A percentile compares a stretch with the other conserved stretches of the same genome.
Evolutionary conservation across 768 basidiomycete genomes (phyloP).

Genomic region (Cyclocybe aegerita): DNA sequence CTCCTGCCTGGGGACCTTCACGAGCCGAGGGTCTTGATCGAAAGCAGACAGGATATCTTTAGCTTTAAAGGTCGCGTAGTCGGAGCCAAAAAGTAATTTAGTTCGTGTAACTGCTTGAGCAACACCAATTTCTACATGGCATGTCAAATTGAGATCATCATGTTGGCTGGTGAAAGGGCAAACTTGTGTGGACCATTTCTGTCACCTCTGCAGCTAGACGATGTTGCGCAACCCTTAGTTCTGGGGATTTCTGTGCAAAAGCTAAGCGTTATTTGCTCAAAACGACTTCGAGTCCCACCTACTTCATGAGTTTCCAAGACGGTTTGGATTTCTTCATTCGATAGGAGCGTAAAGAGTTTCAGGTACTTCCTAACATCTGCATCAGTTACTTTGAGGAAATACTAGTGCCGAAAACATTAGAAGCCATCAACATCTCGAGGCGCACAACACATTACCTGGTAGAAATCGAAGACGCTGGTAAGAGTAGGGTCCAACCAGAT

Average conservation of each 20-base stretch:
- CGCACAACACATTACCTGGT: conserved; percentile 63
- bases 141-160: conserved; percentile 2
- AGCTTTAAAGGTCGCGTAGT: conserved; percentile 48
- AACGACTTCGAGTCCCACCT: conserved; percentile 1
- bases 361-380: conserved; percentile 79
- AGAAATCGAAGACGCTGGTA: conserved; percentile 91
- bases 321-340: conserved; percentile 52
- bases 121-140: conserved; percentile 34
- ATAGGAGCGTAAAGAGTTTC: conserved; percentile 78
- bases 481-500: conserved; percentile 80
- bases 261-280: neutral
- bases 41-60: conserved; percentile 62
- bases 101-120: conserved; percentile 41
- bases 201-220: conserved; percentile 53
- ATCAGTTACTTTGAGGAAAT: conserved; percentile 83
- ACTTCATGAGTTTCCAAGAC: conserved; percentile 64
- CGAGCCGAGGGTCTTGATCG: conserved; percentile 62
- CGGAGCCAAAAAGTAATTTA: conserved; percentile 41
- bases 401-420: conserved; percentile 46
- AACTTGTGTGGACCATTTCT: conserved; percentile 47
- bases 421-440: neutral
- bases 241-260: conserved; percentile 34
- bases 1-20: conserved; percentile 47
- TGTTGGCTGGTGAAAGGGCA: neutral
- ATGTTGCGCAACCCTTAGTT: conserved; percentile 46